phyloP scores from a whole-genome alignment of 805 yeast species.

The Allodekkera sacchari region DNA sequence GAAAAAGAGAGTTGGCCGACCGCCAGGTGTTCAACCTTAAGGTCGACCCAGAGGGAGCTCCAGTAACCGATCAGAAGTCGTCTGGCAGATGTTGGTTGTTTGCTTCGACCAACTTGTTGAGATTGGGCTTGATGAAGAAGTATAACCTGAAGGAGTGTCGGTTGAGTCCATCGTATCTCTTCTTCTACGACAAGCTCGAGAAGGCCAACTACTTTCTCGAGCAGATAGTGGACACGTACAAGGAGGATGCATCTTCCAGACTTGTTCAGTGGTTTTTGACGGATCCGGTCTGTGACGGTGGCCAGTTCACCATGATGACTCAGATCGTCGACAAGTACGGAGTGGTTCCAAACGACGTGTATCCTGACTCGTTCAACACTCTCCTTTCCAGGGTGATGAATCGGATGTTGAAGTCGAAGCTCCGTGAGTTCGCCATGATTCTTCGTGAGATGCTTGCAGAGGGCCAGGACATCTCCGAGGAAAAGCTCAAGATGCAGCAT shows the following conservation, averaged over 20 bases:
- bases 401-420: constrained; percentile 53
- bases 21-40: constrained; percentile 33
- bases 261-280: constrained; percentile 55
- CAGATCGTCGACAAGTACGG: constrained; percentile 77
- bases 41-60: constrained; percentile 45
- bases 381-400: constrained; percentile 48
- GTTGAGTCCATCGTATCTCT: constrained; percentile 69
- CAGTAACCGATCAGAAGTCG: constrained; percentile 63
- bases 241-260: constrained; percentile 61
- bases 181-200: constrained; percentile 81
- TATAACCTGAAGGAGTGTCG: constrained; percentile 62
- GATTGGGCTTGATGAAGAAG: constrained; percentile 53
- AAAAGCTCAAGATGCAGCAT: constrained; percentile 36
- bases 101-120: constrained; percentile 69
- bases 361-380: constrained; percentile 58
- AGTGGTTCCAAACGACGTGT: constrained; percentile 62
- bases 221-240: constrained; percentile 61
- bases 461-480: constrained; percentile 30
- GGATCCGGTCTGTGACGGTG: constrained; percentile 76
- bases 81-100: constrained; percentile 89
- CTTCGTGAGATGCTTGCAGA: constrained; percentile 42
- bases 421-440: constrained; percentile 70
- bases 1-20: constrained; percentile 23
- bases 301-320: constrained; percentile 79
- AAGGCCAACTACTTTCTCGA: constrained; percentile 76